Base-by-base conservation (phyloP, 768 basidiomycete species). In the Dioszegia crocea region DNA sequence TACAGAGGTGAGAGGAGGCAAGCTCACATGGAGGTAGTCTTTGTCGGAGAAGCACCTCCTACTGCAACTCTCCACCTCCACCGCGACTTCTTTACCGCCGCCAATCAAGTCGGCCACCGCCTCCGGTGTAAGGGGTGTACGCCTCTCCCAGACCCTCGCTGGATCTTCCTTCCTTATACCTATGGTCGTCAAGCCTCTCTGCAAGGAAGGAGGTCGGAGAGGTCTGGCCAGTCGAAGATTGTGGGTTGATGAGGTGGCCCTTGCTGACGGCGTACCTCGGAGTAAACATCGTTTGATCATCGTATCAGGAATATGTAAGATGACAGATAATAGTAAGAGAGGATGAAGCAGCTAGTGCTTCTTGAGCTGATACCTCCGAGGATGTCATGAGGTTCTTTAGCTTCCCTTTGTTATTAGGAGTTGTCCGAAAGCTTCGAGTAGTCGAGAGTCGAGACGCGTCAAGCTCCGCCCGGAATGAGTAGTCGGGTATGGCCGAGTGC, bases 111-210 rank as follows among this genome's bases (percentile, higher is more conserved):
- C 76, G 41, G 82, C 75, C 29, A 93, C 86, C 5, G 83, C 85
- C 3, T 83, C 82, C 0, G 92, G 92, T 0, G 88, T 89, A 44
- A 96, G 79, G 2, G 92, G 91, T 29, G 83, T 84, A 17, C 92
- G 82, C 9, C 92, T 82, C 73, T 94, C 92, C 91, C 91, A 96
- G 56, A 89, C 84, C 51, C 92, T 80, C 29, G 77, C 64, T 0
- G 88, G 85, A 70, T 93, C 88, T 74, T 96, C 92, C 38, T 86
- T 83, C 17, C 89, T 80, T 24, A 87, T 81, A 19, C 85, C 86
- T 14, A 87, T 40, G 0, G 73, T 70, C 9, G 60, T 63, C n/a
- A 70, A 36, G 39, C 5, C 2, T n/a, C 51, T 39, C 17, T 2
- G 11, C 5, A 12, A 33, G 8, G 33, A 6, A n/a, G 2, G 31